Conservation (phyloP, 1,284 basidiomycete species). For the Athelia psychrophila region DNA sequence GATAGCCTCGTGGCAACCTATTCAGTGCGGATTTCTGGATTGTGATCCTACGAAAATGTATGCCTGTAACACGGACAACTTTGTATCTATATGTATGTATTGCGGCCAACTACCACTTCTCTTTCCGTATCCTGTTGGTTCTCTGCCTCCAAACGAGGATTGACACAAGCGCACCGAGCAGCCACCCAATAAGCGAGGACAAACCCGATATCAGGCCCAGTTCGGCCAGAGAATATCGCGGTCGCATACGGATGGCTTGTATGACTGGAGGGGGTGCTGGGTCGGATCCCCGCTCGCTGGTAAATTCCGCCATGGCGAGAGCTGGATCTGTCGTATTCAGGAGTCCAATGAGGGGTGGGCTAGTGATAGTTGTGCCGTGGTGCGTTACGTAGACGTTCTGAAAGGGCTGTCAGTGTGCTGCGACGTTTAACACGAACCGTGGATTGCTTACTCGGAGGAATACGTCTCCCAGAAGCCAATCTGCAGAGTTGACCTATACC, state of each 20-base stretch:
- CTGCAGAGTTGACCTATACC: constrained; percentile 50
- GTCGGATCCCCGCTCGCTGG: constrained; percentile 42
- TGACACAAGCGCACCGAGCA: constrained; percentile 27
- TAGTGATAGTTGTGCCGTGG: constrained; percentile 36
- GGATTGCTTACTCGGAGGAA: constrained; percentile 47
- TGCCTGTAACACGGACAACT: neutral
- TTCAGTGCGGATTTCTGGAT: neutral
- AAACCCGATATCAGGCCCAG: constrained; percentile 7
- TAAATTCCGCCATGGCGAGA: constrained; percentile 37
- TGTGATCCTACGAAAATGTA: neutral
- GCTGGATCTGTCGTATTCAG: constrained; percentile 41
- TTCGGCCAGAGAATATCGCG: neutral
- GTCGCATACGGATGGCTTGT: neutral
- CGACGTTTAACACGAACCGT: neutral
- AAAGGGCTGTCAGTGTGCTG: neutral
- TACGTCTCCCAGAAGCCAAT: constrained; percentile 59
- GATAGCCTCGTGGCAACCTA: neutral
- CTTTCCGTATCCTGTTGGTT: neutral
- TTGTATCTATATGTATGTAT: neutral
- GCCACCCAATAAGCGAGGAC: constrained; percentile 26
- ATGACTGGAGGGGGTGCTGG: constrained; percentile 19
- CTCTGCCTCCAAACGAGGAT: constrained; percentile 5
- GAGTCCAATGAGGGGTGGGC: constrained; percentile 46
- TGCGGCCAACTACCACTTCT: neutral
- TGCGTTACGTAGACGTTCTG: constrained; percentile 57